These are phyloP conservation scores for Arthrocladium fulminans DNA, from an alignment of 2,329 filamentous ascomycete genomes.

Conservation along the genomic window DNA sequence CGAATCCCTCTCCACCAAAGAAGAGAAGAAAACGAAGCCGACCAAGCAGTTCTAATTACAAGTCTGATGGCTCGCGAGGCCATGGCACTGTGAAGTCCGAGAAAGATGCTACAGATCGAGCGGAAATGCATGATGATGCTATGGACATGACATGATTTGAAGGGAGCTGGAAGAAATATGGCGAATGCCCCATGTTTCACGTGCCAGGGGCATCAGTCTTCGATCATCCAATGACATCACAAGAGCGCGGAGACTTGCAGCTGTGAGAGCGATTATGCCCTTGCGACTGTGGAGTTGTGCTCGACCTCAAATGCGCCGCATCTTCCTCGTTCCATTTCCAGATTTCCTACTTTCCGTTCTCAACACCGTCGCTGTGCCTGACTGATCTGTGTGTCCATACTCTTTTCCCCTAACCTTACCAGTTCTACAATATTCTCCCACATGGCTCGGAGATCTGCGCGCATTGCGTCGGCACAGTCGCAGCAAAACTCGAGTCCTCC, in stretches of 20 bases:
- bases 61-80: neutral
- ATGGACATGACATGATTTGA: conserved; percentile 17
- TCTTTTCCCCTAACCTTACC: neutral
- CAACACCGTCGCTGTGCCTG: no score
- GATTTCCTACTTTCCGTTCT: neutral
- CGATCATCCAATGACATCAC: neutral
- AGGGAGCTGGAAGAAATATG: neutral
- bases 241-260: no score
- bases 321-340: neutral
- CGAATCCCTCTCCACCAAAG: conserved; percentile 7
- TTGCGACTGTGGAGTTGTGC: neutral
- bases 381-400: neutral
- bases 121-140: conserved; percentile 9
- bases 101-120: conserved; percentile 1
- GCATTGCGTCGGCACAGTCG: conserved; percentile 31
- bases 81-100: neutral
- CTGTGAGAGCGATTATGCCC: no score
- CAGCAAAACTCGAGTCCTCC: conserved; percentile 14
- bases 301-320: neutral
- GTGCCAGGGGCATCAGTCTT: neutral
- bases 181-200: no score
- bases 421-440: neutral
- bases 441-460: conserved; percentile 28
- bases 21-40: conserved; percentile 8
- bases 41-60: neutral